These are phyloP conservation scores for Ceratocystis destructans DNA, from an alignment of 2,329 filamentous ascomycete genomes.

Conservation along the genomic window DNA sequence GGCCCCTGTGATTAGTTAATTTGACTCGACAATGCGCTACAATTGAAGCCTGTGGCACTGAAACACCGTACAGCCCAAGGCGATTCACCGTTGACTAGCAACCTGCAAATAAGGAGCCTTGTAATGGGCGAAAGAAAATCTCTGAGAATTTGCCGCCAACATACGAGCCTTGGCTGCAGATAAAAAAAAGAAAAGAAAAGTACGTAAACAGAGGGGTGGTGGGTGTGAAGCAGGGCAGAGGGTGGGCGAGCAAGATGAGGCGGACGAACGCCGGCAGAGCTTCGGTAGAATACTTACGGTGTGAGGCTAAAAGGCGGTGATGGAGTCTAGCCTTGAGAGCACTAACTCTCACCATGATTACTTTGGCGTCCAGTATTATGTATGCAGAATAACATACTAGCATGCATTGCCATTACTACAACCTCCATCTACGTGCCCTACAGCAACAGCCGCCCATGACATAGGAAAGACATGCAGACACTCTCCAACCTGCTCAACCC, in stretches of 20 bases:
- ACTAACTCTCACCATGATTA: too few species aligned
- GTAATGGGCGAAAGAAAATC: not conserved
- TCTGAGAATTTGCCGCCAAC: not conserved
- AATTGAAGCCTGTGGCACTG: not conserved
- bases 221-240: too few species aligned
- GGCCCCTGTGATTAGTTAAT: not conserved
- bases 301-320: not conserved
- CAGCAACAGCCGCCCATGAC: not conserved
- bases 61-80: not conserved
- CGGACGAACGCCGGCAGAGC: not conserved
- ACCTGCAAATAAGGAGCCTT: not conserved
- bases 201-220: not conserved
- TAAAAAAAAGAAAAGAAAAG: not conserved
- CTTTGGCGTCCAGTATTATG: too few species aligned
- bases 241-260: not conserved
- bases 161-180: not conserved
- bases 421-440: not conserved
- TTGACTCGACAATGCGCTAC: not conserved
- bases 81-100: not conserved
- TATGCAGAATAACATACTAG: too few species aligned
- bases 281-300: not conserved
- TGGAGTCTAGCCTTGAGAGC: too few species aligned
- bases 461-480: too few species aligned
- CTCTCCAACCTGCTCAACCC: not conserved
- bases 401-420: too few species aligned